Evolutionary conservation across 805 yeast genomes (phyloP).

Genomic region (Phaffomyces thermotolerans): DNA sequence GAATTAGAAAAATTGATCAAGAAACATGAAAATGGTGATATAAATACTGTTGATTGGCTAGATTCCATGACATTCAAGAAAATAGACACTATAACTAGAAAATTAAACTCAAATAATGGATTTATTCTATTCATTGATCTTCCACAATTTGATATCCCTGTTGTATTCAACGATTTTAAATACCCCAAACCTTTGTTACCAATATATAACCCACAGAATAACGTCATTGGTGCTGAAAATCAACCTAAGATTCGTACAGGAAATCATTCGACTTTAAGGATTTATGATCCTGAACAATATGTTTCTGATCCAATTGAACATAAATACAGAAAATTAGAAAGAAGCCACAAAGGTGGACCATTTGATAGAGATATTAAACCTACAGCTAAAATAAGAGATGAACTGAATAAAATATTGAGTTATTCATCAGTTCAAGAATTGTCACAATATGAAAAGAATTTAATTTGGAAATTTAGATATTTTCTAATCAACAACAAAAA

Average conservation of each 20-base stretch:
- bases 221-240: conserved; percentile 24
- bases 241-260: conserved; percentile 27
- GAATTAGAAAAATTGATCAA: conserved; percentile 48
- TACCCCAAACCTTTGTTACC: conserved; percentile 31
- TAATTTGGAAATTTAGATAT: conserved; percentile 88
- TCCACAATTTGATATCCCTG: conserved; percentile 62
- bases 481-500: conserved; percentile 62
- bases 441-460: conserved; percentile 73
- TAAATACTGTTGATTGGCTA: conserved; percentile 60
- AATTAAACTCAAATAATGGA: conserved; percentile 24
- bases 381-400: conserved; percentile 72
- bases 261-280: conserved; percentile 28
- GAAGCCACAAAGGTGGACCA: conserved; percentile 70
- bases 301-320: conserved; percentile 79
- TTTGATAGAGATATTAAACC: conserved; percentile 86
- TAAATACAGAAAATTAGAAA: conserved; percentile 77
- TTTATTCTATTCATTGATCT: conserved; percentile 44
- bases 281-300: conserved; percentile 65
- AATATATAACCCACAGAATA: conserved; percentile 35
- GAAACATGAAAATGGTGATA: conserved; percentile 61
- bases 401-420: conserved; percentile 56
- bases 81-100: conserved; percentile 27
- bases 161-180: conserved; percentile 56
- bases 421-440: conserved; percentile 82
- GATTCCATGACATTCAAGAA: conserved; percentile 57